Percentiles rank a stretch among this genome's conserved stretches.
These are phyloP conservation scores for Lactarius deliciosus DNA, from an alignment of 768 basidiomycete genomes.

Conservation along the genomic window DNA sequence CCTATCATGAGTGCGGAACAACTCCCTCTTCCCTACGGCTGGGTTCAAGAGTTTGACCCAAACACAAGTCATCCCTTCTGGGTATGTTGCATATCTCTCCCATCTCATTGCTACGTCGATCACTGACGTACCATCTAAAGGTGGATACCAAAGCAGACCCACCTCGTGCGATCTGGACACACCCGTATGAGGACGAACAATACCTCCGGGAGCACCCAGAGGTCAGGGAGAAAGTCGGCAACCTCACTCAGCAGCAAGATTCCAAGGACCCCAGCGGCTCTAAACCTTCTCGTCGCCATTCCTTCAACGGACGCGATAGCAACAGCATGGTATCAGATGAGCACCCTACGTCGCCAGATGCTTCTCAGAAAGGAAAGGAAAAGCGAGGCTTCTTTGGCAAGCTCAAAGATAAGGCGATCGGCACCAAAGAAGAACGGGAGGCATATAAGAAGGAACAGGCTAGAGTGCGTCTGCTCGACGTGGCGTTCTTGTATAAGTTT, in stretches of 20 bases:
- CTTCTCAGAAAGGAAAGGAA: slow-evolving; percentile 29
- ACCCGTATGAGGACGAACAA: slow-evolving; percentile 68
- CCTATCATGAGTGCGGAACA: slow-evolving; percentile 33
- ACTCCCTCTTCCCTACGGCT: slow-evolving; percentile 54
- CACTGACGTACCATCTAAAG: slow-evolving; percentile 36
- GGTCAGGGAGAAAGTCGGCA: slow-evolving; percentile 39
- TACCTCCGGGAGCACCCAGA: slow-evolving; percentile 59
- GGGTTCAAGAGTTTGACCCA: slow-evolving; percentile 51
- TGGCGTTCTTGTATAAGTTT: neutral
- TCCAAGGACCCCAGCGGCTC: slow-evolving; percentile 1
- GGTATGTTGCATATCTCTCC: slow-evolving; percentile 36
- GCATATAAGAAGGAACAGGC: slow-evolving; percentile 39
- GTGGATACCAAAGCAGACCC: slow-evolving; percentile 64
- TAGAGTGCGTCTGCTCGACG: slow-evolving; percentile 31
- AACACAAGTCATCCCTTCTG: slow-evolving; percentile 48
- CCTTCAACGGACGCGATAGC: slow-evolving; percentile 24
- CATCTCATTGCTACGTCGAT: neutral
- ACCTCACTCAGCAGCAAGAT: slow-evolving; percentile 4
- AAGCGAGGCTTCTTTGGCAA: slow-evolving; percentile 58
- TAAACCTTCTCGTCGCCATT: slow-evolving; percentile 27
- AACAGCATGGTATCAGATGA: slow-evolving; percentile 30
- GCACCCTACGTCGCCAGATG: neutral
- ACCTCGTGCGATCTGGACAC: slow-evolving; percentile 67
- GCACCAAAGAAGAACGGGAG: slow-evolving; percentile 65
- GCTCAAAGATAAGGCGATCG: slow-evolving; percentile 62